phyloP scores from a whole-genome alignment of 2,329 filamentous ascomycete genomes.

The Ceratocystis smalleyi region DNA sequence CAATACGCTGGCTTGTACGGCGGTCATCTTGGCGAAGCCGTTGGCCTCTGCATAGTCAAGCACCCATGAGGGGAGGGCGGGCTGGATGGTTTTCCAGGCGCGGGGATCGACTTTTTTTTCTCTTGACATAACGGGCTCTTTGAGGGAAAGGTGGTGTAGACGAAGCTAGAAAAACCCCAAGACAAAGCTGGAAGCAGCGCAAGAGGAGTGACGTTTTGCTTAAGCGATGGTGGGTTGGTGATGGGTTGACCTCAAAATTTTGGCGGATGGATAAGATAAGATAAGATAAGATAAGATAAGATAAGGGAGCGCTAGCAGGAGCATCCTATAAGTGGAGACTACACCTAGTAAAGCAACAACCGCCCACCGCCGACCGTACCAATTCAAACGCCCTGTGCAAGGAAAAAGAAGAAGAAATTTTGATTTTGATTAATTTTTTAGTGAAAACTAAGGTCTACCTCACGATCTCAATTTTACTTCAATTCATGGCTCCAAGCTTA shows the following conservation, averaged over 20 bases:
- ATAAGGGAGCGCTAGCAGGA: too few species aligned
- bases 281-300: constrained; percentile 10
- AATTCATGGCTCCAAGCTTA: too few species aligned
- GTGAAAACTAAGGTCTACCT: too few species aligned
- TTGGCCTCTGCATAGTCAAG: constrained; percentile 68
- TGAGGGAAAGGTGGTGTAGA: background rate
- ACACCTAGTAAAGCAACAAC: background rate
- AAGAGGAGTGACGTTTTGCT: background rate
- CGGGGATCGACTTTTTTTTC: constrained; percentile 30
- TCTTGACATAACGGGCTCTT: constrained; percentile 15
- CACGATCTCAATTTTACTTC: too few species aligned
- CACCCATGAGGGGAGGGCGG: constrained; percentile 49
- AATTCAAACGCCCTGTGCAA: too few species aligned
- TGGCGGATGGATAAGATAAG: constrained; percentile 16
- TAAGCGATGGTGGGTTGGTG: background rate
- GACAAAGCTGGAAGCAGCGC: background rate
- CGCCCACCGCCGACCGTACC: background rate
- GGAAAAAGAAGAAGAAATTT: background rate
- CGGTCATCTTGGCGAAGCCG: constrained; percentile 78
- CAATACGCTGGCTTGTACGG: constrained; percentile 84
- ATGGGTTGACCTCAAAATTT: constrained; percentile 13
- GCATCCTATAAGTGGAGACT: background rate
- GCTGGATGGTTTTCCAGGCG: constrained; percentile 29
- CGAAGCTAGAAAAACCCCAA: background rate
- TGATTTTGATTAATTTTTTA: too few species aligned